A percentile compares a stretch with the other conserved stretches of the same genome.
phyloP scores from a whole-genome alignment of 129 eudicot genomes.

The Escallonia herrerae region DNA sequence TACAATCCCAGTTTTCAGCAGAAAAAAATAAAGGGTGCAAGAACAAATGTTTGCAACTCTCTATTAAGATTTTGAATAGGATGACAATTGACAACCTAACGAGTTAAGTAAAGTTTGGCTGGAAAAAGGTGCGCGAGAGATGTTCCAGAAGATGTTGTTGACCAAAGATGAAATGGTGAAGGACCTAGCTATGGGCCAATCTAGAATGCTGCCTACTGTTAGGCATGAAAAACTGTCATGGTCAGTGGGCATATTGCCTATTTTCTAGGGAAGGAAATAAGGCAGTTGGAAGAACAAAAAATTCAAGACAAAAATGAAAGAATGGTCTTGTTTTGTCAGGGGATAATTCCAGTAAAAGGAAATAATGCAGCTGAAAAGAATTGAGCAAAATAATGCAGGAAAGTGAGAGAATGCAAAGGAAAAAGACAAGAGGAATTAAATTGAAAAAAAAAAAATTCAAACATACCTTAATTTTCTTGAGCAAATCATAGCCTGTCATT shows the following conservation, averaged over 20 bases:
- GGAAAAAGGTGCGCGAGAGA: neutral
- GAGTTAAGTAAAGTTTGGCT: neutral
- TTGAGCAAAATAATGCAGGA: neutral
- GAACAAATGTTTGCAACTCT: no score
- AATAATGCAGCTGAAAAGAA: slow-evolving; percentile 1
- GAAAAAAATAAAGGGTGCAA: no score
- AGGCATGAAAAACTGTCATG: neutral
- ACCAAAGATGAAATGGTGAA: no score
- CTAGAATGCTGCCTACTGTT: neutral
- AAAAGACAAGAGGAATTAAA: slow-evolving; percentile 9
- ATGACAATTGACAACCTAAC: neutral
- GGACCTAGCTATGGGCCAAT: no score
- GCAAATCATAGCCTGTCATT: slow-evolving; percentile 98
- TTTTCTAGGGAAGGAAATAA: no score
- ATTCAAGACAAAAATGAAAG: neutral
- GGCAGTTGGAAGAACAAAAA: slow-evolving; percentile 2
- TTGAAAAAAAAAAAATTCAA: neutral
- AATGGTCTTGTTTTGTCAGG: neutral
- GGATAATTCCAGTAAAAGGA: slow-evolving; percentile 21
- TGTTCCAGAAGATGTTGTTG: neutral
- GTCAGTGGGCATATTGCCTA: neutral
- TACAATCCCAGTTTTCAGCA: neutral
- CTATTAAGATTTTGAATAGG: neutral
- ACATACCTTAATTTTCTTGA: slow-evolving; percentile 79
- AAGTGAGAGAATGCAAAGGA: neutral